Base-by-base conservation (phyloP, 768 basidiomycete genomes). In the Auricularia sp. region DNA sequence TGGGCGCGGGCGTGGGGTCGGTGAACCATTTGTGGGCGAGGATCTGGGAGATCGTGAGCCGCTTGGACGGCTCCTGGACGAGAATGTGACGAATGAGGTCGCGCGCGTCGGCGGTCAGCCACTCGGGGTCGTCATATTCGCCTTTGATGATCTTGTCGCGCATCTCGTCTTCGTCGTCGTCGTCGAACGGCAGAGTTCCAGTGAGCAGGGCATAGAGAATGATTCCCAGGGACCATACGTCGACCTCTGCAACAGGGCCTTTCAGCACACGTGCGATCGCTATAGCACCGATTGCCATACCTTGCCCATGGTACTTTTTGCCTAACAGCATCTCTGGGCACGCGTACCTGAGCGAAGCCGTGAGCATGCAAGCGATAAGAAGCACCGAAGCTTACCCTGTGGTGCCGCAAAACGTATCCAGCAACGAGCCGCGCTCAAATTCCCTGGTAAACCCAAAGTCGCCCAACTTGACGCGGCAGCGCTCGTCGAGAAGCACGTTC, bases 361-460 rank as follows among this genome's bases (percentile, higher is more conserved):
- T 36, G 35, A 33, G 58, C 39, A 6, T 23, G 8, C 35, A 63
- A 36, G 33, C 10, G 34, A 61, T 8, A 42, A 42, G 39, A 42
- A 42, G 39, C 39, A 14, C 1, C 39, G 39, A 2, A 42, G 39
- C 60, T 44, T 63, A 90, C 14, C 91, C 93, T 1, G 94, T 96
- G 10, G 94, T 97, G 10, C 95, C 94, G 71, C 94, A 98, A 71
- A 90, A 96, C 0, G 94, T 97, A 72, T 97, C 94, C 83, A 98
- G 85, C 36, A 89, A 79, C 2, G 76, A 71, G 2, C 87, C 87
- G 16, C 81, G 79, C 67, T 95, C 90, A 74, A 88, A 96, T 76
- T 96, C 94, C 43, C 94, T 82, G 12, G 93, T 95, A 71, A 98
- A 97, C 3, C 94, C 94, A 73, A 98, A 90, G 74, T 98, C 94